These are phyloP conservation scores for Mariannaea elegans DNA, from an alignment of 2,329 filamentous ascomycete species.

Conservation along the genomic window DNA sequence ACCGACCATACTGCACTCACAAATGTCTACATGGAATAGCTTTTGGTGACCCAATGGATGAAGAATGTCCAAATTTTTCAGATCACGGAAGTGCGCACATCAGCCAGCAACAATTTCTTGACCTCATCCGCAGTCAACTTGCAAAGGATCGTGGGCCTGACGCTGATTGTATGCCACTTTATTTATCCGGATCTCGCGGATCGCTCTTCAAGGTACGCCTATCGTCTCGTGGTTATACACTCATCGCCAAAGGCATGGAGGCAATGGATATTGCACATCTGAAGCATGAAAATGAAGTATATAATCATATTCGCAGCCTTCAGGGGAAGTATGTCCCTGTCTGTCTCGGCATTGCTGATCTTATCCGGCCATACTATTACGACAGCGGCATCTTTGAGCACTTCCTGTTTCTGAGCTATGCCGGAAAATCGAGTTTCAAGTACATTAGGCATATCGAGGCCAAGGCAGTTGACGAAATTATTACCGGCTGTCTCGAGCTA, in stretches of 20 bases:
- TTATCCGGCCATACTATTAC: constrained; percentile 20
- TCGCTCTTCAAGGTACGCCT: constrained; percentile 50
- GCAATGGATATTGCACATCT: constrained; percentile 30
- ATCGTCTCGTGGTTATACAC: constrained; percentile 46
- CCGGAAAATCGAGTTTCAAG: no score
- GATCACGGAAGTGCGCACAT: constrained; percentile 32
- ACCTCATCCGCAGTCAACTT: constrained; percentile 42
- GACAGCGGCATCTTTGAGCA: neutral
- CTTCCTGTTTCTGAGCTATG: neutral
- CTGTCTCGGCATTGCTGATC: constrained; percentile 44
- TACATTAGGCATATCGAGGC: no score
- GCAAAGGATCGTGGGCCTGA: constrained; percentile 42
- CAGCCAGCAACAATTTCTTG: constrained; percentile 36
- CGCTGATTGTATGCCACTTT: constrained; percentile 42
- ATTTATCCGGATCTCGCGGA: constrained; percentile 41
- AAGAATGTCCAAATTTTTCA: constrained; percentile 40
- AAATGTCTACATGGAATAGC: constrained; percentile 41
- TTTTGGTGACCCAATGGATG: constrained; percentile 34
- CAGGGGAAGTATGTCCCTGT: constrained; percentile 47
- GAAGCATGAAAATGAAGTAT: constrained; percentile 43
- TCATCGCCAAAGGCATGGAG: constrained; percentile 53
- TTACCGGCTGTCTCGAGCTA: no score
- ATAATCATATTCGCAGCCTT: constrained; percentile 40
- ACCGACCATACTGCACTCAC: constrained; percentile 41
- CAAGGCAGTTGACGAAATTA: no score